Percentiles rank a stretch among this genome's conserved stretches.
These are phyloP conservation scores for Stentor coeruleus DNA, from an alignment of 73 alveolate genomes.

Conservation along the genomic window DNA sequence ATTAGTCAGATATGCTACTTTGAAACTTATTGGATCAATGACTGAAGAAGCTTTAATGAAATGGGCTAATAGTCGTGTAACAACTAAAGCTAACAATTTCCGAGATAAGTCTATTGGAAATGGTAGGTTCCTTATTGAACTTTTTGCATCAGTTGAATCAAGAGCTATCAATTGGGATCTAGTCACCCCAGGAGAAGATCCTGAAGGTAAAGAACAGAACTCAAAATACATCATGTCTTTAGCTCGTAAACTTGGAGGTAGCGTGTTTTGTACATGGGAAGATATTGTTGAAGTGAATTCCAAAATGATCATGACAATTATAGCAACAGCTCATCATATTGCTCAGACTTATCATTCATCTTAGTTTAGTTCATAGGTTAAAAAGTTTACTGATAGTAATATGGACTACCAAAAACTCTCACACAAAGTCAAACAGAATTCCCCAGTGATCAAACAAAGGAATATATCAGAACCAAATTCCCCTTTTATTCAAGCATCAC, in stretches of 20 bases:
- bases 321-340: not conserved
- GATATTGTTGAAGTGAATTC: slow-evolving; percentile 84
- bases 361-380: too few relatives aligned
- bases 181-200: slow-evolving; percentile 80
- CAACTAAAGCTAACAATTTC: slow-evolving; percentile 47
- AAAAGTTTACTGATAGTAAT: too few relatives aligned
- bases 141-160: slow-evolving; percentile 86
- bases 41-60: slow-evolving; percentile 51
- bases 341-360: not conserved
- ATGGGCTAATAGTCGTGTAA: slow-evolving; percentile 69
- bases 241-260: slow-evolving; percentile 96
- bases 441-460: too few relatives aligned
- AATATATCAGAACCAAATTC: too few relatives aligned
- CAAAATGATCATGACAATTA: slow-evolving; percentile 26
- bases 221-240: slow-evolving; percentile 92
- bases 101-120: slow-evolving; percentile 63
- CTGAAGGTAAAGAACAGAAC: slow-evolving; percentile 81
- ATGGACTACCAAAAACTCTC: too few relatives aligned
- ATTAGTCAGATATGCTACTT: slow-evolving; percentile 55
- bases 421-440: too few relatives aligned
- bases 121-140: slow-evolving; percentile 73
- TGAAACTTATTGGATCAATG: slow-evolving; percentile 41
- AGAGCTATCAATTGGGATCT: slow-evolving; percentile 86
- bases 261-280: slow-evolving; percentile 91
- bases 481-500: too few relatives aligned